phyloP scores from a whole-genome alignment of 2,329 filamentous ascomycete genomes.

The Phaeosphaeriaceae sp. region DNA sequence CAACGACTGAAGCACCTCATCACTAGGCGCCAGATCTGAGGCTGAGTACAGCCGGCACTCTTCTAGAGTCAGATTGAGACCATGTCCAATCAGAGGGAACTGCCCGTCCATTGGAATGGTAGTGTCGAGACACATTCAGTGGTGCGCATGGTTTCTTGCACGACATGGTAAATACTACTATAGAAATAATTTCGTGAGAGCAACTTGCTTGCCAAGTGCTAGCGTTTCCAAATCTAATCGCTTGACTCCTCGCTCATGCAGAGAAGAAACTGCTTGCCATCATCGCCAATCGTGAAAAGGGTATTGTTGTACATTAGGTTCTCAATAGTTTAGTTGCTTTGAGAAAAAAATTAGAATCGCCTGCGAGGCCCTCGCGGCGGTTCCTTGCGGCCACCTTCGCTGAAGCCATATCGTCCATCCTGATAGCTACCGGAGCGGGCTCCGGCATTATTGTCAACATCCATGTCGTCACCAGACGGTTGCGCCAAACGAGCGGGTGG shows the following conservation, averaged over 20 bases:
- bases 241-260: not conserved
- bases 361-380: conserved; percentile 43
- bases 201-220: too few species aligned
- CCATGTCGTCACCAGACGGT: conserved; percentile 49
- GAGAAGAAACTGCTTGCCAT: not conserved
- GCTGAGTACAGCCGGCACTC: too few species aligned
- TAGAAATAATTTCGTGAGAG: not conserved
- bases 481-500: conserved; percentile 29
- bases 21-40: too few species aligned
- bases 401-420: conserved; percentile 54
- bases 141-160: too few species aligned
- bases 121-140: too few species aligned
- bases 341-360: conserved; percentile 33
- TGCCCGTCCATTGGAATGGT: too few species aligned
- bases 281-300: conserved; percentile 18
- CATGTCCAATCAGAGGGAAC: too few species aligned
- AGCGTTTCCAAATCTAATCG: too few species aligned
- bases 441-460: conserved; percentile 42
- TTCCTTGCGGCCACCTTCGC: conserved; percentile 31
- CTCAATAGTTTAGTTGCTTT: conserved; percentile 5
- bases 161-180: not conserved
- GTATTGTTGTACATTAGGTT: conserved; percentile 37
- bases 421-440: conserved; percentile 47
- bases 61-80: too few species aligned
- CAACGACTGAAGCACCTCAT: not conserved